Evolutionary conservation across 2,329 filamentous ascomycete genomes (phyloP).

Genomic region (Epichloe brachyelytri): DNA sequence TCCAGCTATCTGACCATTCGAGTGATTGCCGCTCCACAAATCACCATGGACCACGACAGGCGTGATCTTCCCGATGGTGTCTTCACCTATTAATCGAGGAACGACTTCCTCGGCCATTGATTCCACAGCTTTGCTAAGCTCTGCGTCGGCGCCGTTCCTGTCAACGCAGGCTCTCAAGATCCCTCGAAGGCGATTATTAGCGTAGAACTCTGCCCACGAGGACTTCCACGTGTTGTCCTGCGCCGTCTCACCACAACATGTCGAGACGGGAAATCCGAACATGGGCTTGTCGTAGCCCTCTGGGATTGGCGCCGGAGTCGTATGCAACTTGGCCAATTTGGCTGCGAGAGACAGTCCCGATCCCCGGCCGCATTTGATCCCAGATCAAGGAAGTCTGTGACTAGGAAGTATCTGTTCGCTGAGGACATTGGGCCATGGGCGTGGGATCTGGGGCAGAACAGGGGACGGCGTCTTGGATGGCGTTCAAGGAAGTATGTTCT

Average conservation of each 20-base stretch:
- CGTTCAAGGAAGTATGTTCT: constrained; percentile 73
- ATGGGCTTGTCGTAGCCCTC: constrained; percentile 43
- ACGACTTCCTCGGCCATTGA: constrained; percentile 52
- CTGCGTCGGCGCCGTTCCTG: constrained; percentile 51
- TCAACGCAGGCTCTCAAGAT: constrained; percentile 46
- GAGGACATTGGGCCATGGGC: constrained; percentile 52
- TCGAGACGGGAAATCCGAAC: constrained; percentile 76
- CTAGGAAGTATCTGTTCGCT: constrained; percentile 43
- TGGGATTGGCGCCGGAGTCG: constrained; percentile 55
- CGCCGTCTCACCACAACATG: constrained; percentile 73
- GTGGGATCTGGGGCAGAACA: constrained; percentile 62
- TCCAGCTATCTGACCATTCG: constrained; percentile 48
- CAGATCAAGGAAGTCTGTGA: constrained; percentile 71
- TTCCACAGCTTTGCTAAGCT: constrained; percentile 52
- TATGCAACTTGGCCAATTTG: constrained; percentile 70
- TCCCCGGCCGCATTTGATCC: constrained; percentile 27
- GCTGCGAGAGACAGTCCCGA: constrained; percentile 50
- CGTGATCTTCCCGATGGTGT: constrained; percentile 46
- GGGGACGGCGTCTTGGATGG: constrained; percentile 60
- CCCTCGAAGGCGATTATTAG: constrained; percentile 55
- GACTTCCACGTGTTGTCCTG: constrained; percentile 65
- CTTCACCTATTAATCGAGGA: constrained; percentile 60
- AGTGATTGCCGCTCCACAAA: constrained; percentile 83
- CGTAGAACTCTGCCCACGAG: constrained; percentile 80
- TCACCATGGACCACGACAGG: constrained; percentile 84